These are phyloP conservation scores for Leonotis leonurus DNA, from an alignment of 257 asterid genomes.

Conservation along the genomic window DNA sequence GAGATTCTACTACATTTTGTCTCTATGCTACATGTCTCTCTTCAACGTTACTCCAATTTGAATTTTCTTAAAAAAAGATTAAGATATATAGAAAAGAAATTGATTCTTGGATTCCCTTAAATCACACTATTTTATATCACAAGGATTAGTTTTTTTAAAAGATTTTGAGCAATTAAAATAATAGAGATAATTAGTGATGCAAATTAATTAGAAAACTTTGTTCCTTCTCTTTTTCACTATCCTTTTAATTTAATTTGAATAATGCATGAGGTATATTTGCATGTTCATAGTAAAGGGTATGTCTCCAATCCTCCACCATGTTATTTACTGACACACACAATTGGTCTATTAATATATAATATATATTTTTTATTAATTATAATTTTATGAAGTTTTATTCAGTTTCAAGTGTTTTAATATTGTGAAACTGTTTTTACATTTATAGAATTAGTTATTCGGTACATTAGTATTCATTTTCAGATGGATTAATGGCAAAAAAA, in stretches of 20 bases:
- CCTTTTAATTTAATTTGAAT: no score
- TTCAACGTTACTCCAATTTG: slow-evolving; percentile 29
- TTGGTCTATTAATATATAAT: neutral
- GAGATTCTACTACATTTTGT: no score
- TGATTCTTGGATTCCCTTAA: neutral
- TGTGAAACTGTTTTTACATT: no score
- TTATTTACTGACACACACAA: slow-evolving; percentile 13
- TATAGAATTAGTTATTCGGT: no score
- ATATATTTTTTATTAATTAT: neutral
- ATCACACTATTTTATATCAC: no score
- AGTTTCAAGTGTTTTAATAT: neutral
- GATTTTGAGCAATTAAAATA: no score
- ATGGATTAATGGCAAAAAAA: no score
- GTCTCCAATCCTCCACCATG: slow-evolving; percentile 28
- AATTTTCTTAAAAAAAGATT: neutral
- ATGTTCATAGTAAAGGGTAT: slow-evolving; percentile 26
- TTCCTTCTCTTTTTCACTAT: no score
- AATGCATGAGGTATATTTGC: slow-evolving; percentile 51
- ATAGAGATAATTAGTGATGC: no score
- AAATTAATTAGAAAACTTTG: no score
- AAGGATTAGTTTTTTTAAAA: no score
- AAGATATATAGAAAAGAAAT: neutral
- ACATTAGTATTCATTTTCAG: no score
- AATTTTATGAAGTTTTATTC: neutral
- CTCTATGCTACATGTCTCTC: slow-evolving; percentile 13